Conservation (phyloP, 768 basidiomycete genomes). For the Lepiota brunneoincarnata region DNA sequence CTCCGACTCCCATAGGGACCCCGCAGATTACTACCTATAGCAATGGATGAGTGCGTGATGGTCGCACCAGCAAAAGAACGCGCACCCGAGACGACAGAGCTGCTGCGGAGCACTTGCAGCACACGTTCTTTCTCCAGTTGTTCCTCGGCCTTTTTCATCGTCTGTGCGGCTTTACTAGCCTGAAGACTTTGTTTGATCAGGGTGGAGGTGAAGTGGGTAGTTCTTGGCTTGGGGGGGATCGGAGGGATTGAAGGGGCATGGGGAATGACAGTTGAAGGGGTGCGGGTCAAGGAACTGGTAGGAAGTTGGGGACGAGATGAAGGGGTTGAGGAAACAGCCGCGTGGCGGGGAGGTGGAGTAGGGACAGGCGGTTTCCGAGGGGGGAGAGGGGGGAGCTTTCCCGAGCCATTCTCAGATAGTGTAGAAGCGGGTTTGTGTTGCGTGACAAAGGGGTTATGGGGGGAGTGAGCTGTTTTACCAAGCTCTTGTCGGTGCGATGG, state of each 20-base stretch:
- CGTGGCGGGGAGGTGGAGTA: conserved; percentile 38
- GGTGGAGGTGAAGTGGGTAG: conserved; percentile 52
- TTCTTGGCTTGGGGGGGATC: conserved; percentile 16
- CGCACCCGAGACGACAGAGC: conserved; percentile 33
- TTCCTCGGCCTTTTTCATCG: conserved; percentile 66
- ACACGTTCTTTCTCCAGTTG: conserved; percentile 68
- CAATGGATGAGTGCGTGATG: conserved; percentile 30
- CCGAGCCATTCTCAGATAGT: conserved; percentile 16
- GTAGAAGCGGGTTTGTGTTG: conserved; percentile 13
- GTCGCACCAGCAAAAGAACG: conserved; percentile 28
- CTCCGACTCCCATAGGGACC: background rate
- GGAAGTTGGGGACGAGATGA: conserved; percentile 18
- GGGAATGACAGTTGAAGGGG: conserved; percentile 9
- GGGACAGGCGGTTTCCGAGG: conserved; percentile 43
- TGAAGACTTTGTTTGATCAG: conserved; percentile 75
- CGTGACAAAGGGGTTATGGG: conserved; percentile 40
- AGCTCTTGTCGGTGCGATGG: conserved; percentile 25
- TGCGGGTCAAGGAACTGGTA: conserved; percentile 6
- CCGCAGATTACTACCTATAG: conserved; percentile 30
- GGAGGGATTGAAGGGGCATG: conserved; percentile 13
- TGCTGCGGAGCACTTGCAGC: conserved; percentile 69
- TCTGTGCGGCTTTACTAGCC: conserved; percentile 69
- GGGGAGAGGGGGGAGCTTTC: conserved; percentile 45
- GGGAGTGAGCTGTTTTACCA: conserved; percentile 16
- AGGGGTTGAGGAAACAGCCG: conserved; percentile 18